These are phyloP conservation scores for Leersia perrieri DNA, from an alignment of 176 grass and related monocot species.

Conservation along the genomic window DNA sequence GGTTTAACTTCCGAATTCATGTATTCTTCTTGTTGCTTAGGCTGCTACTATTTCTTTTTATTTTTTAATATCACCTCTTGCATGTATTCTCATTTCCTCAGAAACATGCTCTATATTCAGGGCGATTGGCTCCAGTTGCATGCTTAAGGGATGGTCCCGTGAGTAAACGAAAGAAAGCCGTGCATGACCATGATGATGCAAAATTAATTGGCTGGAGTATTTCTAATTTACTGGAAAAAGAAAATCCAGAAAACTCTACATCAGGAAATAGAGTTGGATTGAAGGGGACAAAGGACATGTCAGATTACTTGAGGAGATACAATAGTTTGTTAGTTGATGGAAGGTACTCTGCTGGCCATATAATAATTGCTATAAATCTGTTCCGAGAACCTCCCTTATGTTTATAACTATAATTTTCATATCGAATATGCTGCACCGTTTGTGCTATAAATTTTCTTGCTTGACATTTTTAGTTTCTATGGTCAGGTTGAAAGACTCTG, in stretches of 20 bases:
- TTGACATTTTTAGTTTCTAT: slow-evolving; percentile 23
- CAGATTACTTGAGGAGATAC: slow-evolving; percentile 68
- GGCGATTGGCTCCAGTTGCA: slow-evolving; percentile 47
- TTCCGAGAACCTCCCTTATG: background rate
- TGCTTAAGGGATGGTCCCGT: slow-evolving; percentile 59
- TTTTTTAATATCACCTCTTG: slow-evolving; percentile 12
- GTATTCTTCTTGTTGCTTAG: slow-evolving; percentile 38
- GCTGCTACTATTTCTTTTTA: slow-evolving; percentile 24
- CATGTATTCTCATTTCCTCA: slow-evolving; percentile 23
- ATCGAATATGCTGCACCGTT: slow-evolving; percentile 13
- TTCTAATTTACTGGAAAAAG: slow-evolving; percentile 35
- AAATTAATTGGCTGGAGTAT: slow-evolving; percentile 34
- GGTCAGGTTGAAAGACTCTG: slow-evolving; percentile 72
- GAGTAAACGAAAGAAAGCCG: slow-evolving; percentile 56
- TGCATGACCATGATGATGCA: slow-evolving; percentile 41
- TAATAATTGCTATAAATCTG: background rate
- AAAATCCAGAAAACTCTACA: slow-evolving; percentile 39
- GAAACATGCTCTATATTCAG: slow-evolving; percentile 45
- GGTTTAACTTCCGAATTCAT: slow-evolving; percentile 59
- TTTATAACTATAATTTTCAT: slow-evolving; percentile 22
- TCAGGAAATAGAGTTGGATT: slow-evolving; percentile 33
- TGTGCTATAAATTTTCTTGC: background rate
- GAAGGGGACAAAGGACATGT: slow-evolving; percentile 46
- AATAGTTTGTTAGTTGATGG: slow-evolving; percentile 66
- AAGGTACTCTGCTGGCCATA: slow-evolving; percentile 57